Percentiles rank a stretch among this genome's conserved stretches.
These are phyloP conservation scores for Euryodendron excelsum DNA, from an alignment of 148 eudicot species.

Conservation along the genomic window DNA sequence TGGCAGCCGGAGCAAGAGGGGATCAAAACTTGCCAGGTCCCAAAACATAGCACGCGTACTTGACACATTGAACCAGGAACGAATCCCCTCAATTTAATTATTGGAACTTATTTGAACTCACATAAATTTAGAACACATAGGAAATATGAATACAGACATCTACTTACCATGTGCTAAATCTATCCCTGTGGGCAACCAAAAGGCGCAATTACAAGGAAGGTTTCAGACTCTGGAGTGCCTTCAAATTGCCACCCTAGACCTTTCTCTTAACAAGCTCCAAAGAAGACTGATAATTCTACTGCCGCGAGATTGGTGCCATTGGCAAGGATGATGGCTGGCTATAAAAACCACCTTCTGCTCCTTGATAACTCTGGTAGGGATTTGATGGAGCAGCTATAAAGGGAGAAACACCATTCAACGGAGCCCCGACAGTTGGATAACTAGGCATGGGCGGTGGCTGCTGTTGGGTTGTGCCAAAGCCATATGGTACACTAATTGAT, in stretches of 20 bases:
- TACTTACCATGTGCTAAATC: slow-evolving; percentile 28
- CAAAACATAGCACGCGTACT: too few species aligned
- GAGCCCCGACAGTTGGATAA: slow-evolving; percentile 41
- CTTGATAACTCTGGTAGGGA: slow-evolving; percentile 53
- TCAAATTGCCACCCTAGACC: background rate
- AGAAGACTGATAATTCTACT: slow-evolving; percentile 3
- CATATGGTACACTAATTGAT: slow-evolving; percentile 40
- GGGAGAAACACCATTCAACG: slow-evolving; percentile 36
- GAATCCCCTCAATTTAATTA: too few species aligned
- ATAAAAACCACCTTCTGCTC: slow-evolving; percentile 62
- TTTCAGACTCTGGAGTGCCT: background rate
- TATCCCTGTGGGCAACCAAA: slow-evolving; percentile 8
- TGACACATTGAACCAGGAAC: too few species aligned
- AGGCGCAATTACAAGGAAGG: slow-evolving; percentile 17
- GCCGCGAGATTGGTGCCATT: slow-evolving; percentile 59
- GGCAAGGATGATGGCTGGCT: slow-evolving; percentile 53
- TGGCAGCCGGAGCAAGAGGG: too few species aligned
- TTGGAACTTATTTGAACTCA: slow-evolving; percentile 17
- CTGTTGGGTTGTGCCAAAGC: slow-evolving; percentile 43
- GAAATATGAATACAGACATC: slow-evolving; percentile 26
- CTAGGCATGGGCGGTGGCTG: slow-evolving; percentile 37
- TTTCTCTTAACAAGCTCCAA: background rate
- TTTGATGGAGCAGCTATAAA: slow-evolving; percentile 37
- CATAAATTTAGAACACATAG: slow-evolving; percentile 14
- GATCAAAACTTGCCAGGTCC: too few species aligned